Percentiles rank a stretch among this genome's conserved stretches.
phyloP scores from a whole-genome alignment of 495 filamentous ascomycete species.

The Paragyromitra xinjiangensis region DNA sequence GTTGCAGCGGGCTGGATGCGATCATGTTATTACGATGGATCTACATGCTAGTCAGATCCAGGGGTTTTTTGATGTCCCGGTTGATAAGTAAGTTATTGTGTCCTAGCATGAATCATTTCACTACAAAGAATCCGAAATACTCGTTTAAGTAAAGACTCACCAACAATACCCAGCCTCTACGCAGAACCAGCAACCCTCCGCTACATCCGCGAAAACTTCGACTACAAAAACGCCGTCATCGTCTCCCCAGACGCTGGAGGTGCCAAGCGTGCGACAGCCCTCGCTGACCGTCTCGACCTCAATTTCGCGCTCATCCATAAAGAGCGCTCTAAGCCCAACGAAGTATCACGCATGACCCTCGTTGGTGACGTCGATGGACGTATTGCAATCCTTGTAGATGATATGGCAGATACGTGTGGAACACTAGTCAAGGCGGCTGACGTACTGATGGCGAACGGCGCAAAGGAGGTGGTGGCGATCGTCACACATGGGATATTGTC shows the following conservation, averaged over 20 bases:
- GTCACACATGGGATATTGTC: slow-evolving; percentile 96
- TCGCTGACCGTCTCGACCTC: slow-evolving; percentile 91
- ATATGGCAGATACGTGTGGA: slow-evolving; percentile 96
- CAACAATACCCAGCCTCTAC: slow-evolving; percentile 74
- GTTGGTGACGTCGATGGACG: slow-evolving; percentile 77
- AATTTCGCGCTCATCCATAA: slow-evolving; percentile 99
- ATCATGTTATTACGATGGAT: slow-evolving; percentile 71
- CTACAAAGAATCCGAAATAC: background rate
- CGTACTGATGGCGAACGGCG: slow-evolving; percentile 86
- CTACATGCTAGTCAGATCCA: slow-evolving; percentile 71
- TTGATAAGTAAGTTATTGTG: slow-evolving; percentile 63
- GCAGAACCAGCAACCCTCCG: slow-evolving; percentile 91
- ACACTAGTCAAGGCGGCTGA: slow-evolving; percentile 94
- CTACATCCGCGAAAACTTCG: slow-evolving; percentile 90
- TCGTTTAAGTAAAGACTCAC: background rate
- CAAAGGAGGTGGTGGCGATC: slow-evolving; percentile 87
- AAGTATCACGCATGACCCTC: slow-evolving; percentile 95
- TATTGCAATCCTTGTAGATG: slow-evolving; percentile 67
- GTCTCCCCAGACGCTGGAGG: slow-evolving; percentile 97
- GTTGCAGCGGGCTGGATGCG: slow-evolving; percentile 60
- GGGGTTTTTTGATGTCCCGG: slow-evolving; percentile 57
- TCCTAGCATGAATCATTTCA: background rate
- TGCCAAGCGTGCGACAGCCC: slow-evolving; percentile 93
- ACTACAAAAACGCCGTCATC: slow-evolving; percentile 86
- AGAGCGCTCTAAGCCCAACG: slow-evolving; percentile 92